Evolutionary conservation across 805 yeast genomes (phyloP).

Genomic region (Lachancea meyersii): DNA sequence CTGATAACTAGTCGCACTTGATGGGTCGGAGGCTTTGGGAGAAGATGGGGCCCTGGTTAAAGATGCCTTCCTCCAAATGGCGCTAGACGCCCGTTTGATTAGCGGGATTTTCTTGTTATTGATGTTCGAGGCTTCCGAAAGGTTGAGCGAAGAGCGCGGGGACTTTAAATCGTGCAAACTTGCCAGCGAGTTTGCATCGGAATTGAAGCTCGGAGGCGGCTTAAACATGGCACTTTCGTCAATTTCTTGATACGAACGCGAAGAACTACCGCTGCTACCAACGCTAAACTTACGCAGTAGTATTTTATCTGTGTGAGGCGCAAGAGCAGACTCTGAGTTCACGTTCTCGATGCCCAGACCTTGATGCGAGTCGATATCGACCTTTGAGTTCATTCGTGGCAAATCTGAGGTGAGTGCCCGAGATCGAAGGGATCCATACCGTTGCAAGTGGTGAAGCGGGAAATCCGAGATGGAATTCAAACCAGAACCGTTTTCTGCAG

Average conservation of each 20-base stretch:
- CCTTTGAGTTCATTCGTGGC: conserved; percentile 3
- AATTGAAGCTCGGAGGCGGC: conserved; percentile 7
- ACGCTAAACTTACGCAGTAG: conserved; percentile 16
- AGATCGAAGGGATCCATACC: conserved; percentile 5
- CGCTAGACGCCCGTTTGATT: conserved; percentile 30
- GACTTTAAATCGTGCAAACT: conserved; percentile 6
- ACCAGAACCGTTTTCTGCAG: neutral
- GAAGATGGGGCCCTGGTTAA: conserved; percentile 5
- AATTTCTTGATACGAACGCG: conserved; percentile 10
- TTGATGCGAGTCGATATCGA: conserved; percentile 7
- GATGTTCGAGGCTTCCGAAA: conserved; percentile 7
- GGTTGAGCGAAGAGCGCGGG: conserved; percentile 7
- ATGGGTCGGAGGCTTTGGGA: neutral
- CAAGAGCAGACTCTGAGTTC: neutral
- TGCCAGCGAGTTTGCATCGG: conserved; percentile 3
- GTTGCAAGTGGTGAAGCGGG: conserved; percentile 6
- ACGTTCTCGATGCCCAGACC: conserved; percentile 10
- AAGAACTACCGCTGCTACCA: conserved; percentile 16
- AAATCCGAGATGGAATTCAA: conserved; percentile 3
- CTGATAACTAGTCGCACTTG: neutral
- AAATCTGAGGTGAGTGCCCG: neutral
- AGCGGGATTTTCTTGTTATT: conserved; percentile 20
- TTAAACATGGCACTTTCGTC: conserved; percentile 7
- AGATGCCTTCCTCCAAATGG: conserved; percentile 27
- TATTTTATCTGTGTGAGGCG: conserved; percentile 6